Evolutionary conservation across 1,284 basidiomycete species (phyloP).

Genomic region (Pisolithus thermaeus): DNA sequence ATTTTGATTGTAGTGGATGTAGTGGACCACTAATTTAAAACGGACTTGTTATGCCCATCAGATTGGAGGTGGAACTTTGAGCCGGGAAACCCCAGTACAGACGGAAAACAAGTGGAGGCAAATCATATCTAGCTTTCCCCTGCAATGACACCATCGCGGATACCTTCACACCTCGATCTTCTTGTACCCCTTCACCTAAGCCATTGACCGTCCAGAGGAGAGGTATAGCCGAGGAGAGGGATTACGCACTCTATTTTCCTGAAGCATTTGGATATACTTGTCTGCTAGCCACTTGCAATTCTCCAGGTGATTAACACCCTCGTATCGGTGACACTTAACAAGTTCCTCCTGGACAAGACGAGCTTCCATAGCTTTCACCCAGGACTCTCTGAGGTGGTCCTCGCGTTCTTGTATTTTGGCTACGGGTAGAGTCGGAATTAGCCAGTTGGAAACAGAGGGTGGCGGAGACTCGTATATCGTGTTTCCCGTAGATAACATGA

Average conservation of each 20-base stretch:
- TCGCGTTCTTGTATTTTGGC: slow-evolving; percentile 68
- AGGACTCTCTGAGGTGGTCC: slow-evolving; percentile 81
- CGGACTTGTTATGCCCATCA: not conserved
- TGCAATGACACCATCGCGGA: not conserved
- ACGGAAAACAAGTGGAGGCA: not conserved
- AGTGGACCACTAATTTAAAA: slow-evolving; percentile 11
- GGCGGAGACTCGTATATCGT: not conserved
- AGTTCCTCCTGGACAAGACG: slow-evolving; percentile 88
- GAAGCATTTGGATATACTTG: slow-evolving; percentile 79
- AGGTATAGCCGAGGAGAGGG: not conserved
- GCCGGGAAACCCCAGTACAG: not conserved
- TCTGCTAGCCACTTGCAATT: slow-evolving; percentile 86
- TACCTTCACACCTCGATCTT: slow-evolving; percentile 34
- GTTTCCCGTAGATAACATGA: not conserved
- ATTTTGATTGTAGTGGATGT: not conserved
- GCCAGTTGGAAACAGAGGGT: not conserved
- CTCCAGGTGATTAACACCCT: slow-evolving; percentile 90
- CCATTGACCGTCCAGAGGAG: not conserved
- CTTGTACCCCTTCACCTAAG: slow-evolving; percentile 51
- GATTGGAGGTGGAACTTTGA: not conserved
- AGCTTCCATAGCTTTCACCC: slow-evolving; percentile 93
- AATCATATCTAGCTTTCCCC: not conserved
- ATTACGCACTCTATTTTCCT: slow-evolving; percentile 76
- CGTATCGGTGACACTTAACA: slow-evolving; percentile 84
- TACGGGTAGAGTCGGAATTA: slow-evolving; percentile 20